A percentile compares a stretch with the other conserved stretches of the same genome.
Conservation (phyloP, 805 yeast species). For the Clavispora santaluciae region DNA sequence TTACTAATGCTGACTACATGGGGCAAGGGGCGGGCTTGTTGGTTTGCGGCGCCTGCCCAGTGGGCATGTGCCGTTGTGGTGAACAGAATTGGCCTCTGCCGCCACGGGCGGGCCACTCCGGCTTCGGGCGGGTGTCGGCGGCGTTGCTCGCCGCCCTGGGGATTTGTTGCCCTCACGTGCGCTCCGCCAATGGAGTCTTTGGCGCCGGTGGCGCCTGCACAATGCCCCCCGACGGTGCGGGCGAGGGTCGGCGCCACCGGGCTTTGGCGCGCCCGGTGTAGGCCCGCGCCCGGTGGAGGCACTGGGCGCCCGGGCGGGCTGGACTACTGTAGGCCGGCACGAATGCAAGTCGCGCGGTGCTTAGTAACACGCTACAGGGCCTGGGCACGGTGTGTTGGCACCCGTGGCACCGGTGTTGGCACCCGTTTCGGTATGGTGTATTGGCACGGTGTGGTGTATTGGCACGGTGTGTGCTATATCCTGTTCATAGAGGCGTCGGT, state of each 20-base stretch:
- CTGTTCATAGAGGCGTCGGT: not conserved
- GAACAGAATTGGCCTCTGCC: no score
- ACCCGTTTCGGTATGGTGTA: no score
- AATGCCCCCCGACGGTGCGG: not conserved
- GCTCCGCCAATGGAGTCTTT: not conserved
- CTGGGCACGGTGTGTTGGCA: not conserved
- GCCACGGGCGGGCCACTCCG: not conserved
- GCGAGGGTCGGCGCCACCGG: not conserved
- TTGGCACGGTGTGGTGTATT: no score
- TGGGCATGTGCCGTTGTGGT: not conserved
- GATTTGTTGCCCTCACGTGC: not conserved
- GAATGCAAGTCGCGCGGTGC: not conserved
- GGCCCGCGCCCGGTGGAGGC: no score
- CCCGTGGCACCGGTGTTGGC: not conserved
- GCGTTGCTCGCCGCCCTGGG: not conserved
- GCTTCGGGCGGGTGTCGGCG: not conserved
- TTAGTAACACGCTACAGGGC: not conserved
- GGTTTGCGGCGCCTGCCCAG: not conserved
- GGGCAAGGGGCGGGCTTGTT: no score
- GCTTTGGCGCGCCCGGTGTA: no score
- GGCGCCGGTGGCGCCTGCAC: not conserved
- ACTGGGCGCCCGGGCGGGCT: not conserved
- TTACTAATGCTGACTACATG: not conserved
- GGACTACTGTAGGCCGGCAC: not conserved
- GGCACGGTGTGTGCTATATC: no score